Base-by-base conservation (phyloP, 257 asterid species). In the Marsdenia floribunda region DNA sequence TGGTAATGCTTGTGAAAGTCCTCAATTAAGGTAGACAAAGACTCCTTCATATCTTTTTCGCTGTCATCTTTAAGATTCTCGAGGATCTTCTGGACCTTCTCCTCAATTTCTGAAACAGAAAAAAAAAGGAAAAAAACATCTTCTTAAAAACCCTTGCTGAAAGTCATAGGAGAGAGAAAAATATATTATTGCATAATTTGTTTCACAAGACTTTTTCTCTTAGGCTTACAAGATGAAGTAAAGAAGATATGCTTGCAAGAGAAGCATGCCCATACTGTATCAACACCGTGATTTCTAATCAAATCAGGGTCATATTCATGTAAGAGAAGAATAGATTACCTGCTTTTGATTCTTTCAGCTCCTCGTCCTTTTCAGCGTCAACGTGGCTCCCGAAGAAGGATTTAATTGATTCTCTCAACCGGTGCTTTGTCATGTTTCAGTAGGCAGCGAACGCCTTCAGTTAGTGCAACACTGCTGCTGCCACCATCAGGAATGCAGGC, bases 1-100 rank as follows among this genome's bases (percentile, higher is more conserved):
- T 84, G 82, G 86, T 90, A 95, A 21, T 87, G 87, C 68, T 80
- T 83, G 83, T 87, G 86, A 74, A 95, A 87, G 74, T 90, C 93
- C 83, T 83, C 85, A 52, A 95, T 74, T 79, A 91, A 66, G 72
- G 76, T 75, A 38, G 82, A 80, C 80, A 92, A 77, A 18, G 89
- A 79, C 74, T 84, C 94, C 77, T 88, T 87, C 71, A 66, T 90
- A 50, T 85, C 90, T 59, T 77, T 63, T 63, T 76, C 82, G 64
- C 82, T 93, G 72, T 81, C 85, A 24, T 78, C 91, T 83, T 84
- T 87, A 37, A 90, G 83, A 75, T 70, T 79, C 79, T 81, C 75
- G 40, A 90, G 70, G 76, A 95, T 88, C 87, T 80, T 87, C 86
- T 90, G 87, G 83, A 95, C 82, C 84, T 89, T 92, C 59, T 68